Conservation (phyloP, 768 basidiomycete species). For the Pluteus cervinus region DNA sequence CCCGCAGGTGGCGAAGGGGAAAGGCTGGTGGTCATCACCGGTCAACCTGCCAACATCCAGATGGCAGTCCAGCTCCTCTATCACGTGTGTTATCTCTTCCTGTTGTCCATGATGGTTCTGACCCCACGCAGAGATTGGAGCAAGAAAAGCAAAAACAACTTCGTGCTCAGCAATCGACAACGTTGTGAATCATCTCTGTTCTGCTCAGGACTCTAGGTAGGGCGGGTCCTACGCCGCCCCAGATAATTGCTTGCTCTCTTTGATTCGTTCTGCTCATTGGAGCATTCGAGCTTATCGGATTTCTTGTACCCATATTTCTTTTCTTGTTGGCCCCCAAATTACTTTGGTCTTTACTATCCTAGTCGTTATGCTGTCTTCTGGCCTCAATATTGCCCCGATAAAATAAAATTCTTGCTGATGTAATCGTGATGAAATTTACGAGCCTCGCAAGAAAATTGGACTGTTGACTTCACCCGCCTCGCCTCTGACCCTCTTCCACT, state of each 20-base stretch:
- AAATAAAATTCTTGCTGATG: too few relatives aligned
- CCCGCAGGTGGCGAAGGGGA: conserved; percentile 79
- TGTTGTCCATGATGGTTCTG: conserved; percentile 1
- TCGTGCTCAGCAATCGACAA: conserved; percentile 27
- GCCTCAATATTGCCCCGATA: too few relatives aligned
- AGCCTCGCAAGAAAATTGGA: too few relatives aligned
- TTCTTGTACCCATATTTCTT: conserved; percentile 3
- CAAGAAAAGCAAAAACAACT: conserved; percentile 87
- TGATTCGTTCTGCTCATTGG: conserved; percentile 7
- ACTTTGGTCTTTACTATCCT: too few relatives aligned
- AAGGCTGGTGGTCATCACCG: conserved; percentile 92
- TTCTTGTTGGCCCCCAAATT: conserved; percentile 3
- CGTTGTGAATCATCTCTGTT: conserved; percentile 4
- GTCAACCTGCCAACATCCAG: conserved; percentile 91
- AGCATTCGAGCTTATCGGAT: conserved; percentile 1
- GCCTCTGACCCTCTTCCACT: conserved; percentile 2
- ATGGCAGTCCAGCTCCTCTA: conserved; percentile 92
- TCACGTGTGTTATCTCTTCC: conserved; percentile 45
- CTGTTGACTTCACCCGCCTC: too few relatives aligned
- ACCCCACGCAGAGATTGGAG: conserved; percentile 58
- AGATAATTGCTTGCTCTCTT: too few relatives aligned
- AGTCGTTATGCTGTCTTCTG: too few relatives aligned
- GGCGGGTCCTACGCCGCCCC: too few relatives aligned
- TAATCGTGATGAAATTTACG: too few relatives aligned
- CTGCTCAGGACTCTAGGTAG: too few relatives aligned